These are phyloP conservation scores for Dioszegia hungarica DNA, from an alignment of 768 basidiomycete genomes.

Conservation along the genomic window DNA sequence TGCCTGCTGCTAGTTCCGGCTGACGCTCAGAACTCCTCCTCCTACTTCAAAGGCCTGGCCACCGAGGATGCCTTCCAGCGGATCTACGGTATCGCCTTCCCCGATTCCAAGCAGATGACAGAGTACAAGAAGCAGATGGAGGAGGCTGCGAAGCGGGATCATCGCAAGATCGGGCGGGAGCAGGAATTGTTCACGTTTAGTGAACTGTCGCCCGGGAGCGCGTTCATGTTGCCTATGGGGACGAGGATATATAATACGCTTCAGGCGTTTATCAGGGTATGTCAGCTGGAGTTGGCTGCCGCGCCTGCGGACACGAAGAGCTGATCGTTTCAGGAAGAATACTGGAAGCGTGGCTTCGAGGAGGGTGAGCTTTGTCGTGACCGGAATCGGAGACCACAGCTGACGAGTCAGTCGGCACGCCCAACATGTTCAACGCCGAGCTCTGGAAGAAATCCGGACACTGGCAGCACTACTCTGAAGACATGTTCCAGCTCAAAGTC, in stretches of 20 bases:
- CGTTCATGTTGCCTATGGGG: constrained; percentile 96
- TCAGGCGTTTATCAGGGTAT: constrained; percentile 79
- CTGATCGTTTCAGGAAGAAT: constrained; percentile 62
- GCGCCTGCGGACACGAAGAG: no score
- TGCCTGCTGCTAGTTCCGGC: no score
- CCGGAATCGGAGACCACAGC: background rate
- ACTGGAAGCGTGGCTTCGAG: constrained; percentile 90
- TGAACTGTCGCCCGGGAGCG: constrained; percentile 88
- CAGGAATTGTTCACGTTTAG: constrained; percentile 99
- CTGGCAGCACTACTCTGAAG: constrained; percentile 96
- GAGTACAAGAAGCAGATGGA: constrained; percentile 95
- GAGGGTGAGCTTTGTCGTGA: constrained; percentile 58
- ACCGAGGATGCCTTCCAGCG: constrained; percentile 92
- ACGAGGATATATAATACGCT: constrained; percentile 94
- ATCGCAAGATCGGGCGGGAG: constrained; percentile 92
- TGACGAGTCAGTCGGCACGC: constrained; percentile 71
- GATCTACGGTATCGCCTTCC: constrained; percentile 97
- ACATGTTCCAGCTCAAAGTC: constrained; percentile 90
- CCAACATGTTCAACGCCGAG: constrained; percentile 94
- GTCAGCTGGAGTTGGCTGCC: background rate
- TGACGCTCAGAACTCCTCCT: constrained; percentile 92
- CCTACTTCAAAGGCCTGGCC: constrained; percentile 92
- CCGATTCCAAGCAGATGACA: constrained; percentile 87
- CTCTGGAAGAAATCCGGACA: constrained; percentile 98
- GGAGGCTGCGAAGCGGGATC: constrained; percentile 97